A percentile compares a stretch with the other conserved stretches of the same genome.
phyloP scores from a whole-genome alignment of 2,329 filamentous ascomycete genomes.

The Cladosporium oxysporum region DNA sequence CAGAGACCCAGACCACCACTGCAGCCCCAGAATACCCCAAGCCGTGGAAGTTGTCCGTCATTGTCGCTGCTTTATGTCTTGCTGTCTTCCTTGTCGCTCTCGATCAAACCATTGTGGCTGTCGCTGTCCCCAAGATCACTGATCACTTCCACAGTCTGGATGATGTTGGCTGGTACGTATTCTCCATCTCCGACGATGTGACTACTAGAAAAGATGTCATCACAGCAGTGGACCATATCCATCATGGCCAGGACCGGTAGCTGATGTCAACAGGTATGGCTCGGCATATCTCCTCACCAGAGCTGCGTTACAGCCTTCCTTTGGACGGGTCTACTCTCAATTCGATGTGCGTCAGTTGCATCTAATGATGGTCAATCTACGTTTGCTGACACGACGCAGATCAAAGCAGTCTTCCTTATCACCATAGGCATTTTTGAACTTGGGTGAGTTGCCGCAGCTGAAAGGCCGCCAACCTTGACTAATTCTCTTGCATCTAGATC shows the following conservation, averaged over 20 bases:
- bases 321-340: background rate
- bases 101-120: slow-evolving; percentile 46
- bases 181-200: too few relatives aligned
- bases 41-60: background rate
- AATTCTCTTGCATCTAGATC: background rate
- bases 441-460: background rate
- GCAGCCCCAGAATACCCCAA: background rate
- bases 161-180: slow-evolving; percentile 53
- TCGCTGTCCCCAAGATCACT: slow-evolving; percentile 51
- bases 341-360: background rate
- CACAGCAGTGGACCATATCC: too few relatives aligned
- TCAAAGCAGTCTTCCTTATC: background rate
- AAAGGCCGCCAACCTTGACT: background rate
- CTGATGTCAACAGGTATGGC: background rate
- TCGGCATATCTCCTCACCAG: background rate
- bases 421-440: background rate
- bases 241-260: too few relatives aligned
- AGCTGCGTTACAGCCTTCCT: background rate
- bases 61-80: background rate
- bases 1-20: too few relatives aligned
- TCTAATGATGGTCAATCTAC: too few relatives aligned
- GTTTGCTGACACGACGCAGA: background rate
- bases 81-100: background rate
- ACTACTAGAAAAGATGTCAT: too few relatives aligned
- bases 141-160: slow-evolving; percentile 50